Evolutionary conservation across 2,329 filamentous ascomycete genomes (phyloP), one percentile per base, ranked within the genome.

Genomic region (Cytospora leucostoma): DNA sequence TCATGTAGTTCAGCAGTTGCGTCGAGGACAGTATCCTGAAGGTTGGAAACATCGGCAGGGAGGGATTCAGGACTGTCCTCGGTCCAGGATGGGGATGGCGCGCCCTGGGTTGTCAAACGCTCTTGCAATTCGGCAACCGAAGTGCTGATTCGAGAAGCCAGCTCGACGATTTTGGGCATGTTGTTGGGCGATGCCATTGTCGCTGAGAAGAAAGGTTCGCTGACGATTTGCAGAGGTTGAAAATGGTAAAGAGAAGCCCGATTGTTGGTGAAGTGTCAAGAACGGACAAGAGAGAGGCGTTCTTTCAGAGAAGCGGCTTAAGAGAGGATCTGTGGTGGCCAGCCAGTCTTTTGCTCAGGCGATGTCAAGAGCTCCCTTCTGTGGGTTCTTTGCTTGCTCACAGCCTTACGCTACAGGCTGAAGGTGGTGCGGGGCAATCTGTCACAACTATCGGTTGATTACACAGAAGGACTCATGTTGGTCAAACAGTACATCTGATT

Each of bases 11-110:
- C 35, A 44, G 54, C 54, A 47, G 7, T 44, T 17, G 54, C 54
- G 37, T 56, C 54, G n/a, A 56, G 37, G 21, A 56, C 54, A 47
- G 21, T 32, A 33, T 56, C 54, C 15, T n/a, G 54, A 34, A 56
- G 54, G 12, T 47, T 33, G 38, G 7, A 32, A 2, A 40, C 37
- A 47, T 56, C 37, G 12, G 8, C 21, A 1, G 54, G 54, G 37
- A 56, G 54, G 13, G 7, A 1, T 19, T 33, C 21, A 27, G 54
- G 54, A 11, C 54, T 47, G 13, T 56, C 54, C 21, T 56, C 54
- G 5, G 12, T 35, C 37, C 37, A 56, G 27, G 54, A 56, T 7
- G 54, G 54, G 27, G 54, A 44, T 17, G 37, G 13, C 12, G 27
- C 37, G 15, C 54, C 54, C 35, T 56, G 54, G 6, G 54, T 35